These are phyloP conservation scores for Mortierella sp. DNA, from an alignment of 371 early-diverging fungal species.

Conservation along the genomic window DNA sequence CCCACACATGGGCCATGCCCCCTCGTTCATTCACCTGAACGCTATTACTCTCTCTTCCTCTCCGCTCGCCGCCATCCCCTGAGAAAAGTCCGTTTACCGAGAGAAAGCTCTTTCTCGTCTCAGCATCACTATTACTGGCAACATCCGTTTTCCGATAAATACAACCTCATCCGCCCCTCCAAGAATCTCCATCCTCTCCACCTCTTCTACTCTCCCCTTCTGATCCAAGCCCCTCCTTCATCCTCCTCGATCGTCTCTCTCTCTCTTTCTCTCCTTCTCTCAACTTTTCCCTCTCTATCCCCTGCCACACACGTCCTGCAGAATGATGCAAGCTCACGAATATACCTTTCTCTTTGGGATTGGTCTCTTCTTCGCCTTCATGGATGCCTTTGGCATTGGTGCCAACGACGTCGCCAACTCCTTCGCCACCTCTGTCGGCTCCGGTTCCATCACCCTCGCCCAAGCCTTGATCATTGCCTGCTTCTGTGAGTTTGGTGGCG, in stretches of 20 bases:
- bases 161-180: background rate
- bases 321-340: conserved; percentile 71
- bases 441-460: conserved; percentile 79
- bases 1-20: background rate
- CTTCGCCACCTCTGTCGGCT: conserved; percentile 89
- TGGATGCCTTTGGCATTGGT: conserved; percentile 83
- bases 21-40: background rate
- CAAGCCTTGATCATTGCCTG: conserved; percentile 86
- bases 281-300: background rate
- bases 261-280: background rate
- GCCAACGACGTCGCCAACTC: conserved; percentile 95
- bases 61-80: background rate
- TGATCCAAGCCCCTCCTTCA: background rate
- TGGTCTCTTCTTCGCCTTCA: conserved; percentile 74
- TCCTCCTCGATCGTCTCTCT: background rate
- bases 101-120: background rate
- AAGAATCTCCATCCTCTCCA: background rate
- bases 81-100: background rate
- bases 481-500: conserved; percentile 90
- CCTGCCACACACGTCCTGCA: conserved; percentile 10
- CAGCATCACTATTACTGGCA: background rate
- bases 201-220: background rate
- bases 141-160: background rate
- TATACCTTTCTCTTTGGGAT: conserved; percentile 86
- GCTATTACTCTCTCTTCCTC: background rate